Evolutionary conservation across 2,329 filamentous ascomycete genomes (phyloP).

Genomic region (Bipolaris victoriae): DNA sequence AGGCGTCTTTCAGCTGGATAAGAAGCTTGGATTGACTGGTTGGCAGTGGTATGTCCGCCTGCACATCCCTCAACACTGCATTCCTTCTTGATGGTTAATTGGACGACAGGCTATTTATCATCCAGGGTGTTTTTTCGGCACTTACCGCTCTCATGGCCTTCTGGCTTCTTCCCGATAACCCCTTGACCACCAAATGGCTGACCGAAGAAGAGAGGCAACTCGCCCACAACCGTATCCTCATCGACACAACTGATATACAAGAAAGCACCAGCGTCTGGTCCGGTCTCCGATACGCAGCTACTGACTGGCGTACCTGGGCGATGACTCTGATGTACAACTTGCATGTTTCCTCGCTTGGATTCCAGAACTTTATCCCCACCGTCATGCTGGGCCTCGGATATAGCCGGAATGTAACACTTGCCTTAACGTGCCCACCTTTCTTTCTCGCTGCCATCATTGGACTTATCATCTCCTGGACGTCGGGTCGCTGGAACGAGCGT

Average conservation of each 20-base stretch:
- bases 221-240: slow-evolving; percentile 37
- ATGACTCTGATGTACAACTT: slow-evolving; percentile 29
- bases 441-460: slow-evolving; percentile 35
- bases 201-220: slow-evolving; percentile 50
- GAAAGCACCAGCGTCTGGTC: slow-evolving; percentile 22
- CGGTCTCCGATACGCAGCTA: slow-evolving; percentile 21
- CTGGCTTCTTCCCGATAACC: slow-evolving; percentile 28
- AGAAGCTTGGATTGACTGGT: slow-evolving; percentile 47
- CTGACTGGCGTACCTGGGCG: slow-evolving; percentile 24
- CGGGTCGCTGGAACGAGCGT: slow-evolving; percentile 38
- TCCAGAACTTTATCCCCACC: slow-evolving; percentile 44
- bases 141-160: slow-evolving; percentile 17
- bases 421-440: slow-evolving; percentile 41
- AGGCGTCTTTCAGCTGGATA: slow-evolving; percentile 47
- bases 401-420: slow-evolving; percentile 37
- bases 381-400: slow-evolving; percentile 43
- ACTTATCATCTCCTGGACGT: slow-evolving; percentile 33
- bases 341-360: slow-evolving; percentile 26
- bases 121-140: neutral
- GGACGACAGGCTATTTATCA: neutral
- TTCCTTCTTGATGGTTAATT: neutral
- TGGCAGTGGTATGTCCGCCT: slow-evolving; percentile 46
- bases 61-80: neutral
- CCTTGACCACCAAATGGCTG: slow-evolving; percentile 52
- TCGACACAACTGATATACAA: slow-evolving; percentile 53